Percentiles rank a stretch among this genome's conserved stretches.
Conservation (phyloP, 2,329 filamentous ascomycete genomes). For the Fusarium xyrophilum region DNA sequence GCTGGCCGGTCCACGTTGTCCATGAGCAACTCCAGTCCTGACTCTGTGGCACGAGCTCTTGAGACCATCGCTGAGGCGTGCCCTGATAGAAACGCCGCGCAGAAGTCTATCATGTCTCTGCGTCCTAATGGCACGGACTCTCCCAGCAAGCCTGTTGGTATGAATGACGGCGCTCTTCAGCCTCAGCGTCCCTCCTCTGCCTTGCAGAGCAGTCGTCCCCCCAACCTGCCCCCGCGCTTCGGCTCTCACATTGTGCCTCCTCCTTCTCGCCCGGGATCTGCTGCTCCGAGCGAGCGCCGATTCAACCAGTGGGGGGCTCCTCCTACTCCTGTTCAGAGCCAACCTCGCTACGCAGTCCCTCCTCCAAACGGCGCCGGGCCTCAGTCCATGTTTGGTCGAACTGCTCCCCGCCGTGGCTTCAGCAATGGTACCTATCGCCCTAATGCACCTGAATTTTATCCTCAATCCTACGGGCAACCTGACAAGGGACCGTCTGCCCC, state of each 20-base stretch:
- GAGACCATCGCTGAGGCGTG: conserved; percentile 44
- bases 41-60: conserved; percentile 44
- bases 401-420: conserved; percentile 43
- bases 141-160: conserved; percentile 27
- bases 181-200: conserved; percentile 35
- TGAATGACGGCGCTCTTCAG: conserved; percentile 23
- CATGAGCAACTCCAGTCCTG: conserved; percentile 45
- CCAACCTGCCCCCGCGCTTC: conserved; percentile 41
- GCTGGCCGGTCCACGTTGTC: conserved; percentile 47
- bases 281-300: conserved; percentile 39
- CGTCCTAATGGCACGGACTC: conserved; percentile 24
- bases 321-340: conserved; percentile 24
- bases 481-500: conserved; percentile 31
- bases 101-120: conserved; percentile 41
- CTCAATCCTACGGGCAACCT: conserved; percentile 34
- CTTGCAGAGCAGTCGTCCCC: conserved; percentile 38
- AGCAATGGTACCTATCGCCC: conserved; percentile 43
- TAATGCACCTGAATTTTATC: conserved; percentile 46
- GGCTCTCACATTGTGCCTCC: conserved; percentile 43
- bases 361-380: conserved; percentile 15
- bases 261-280: conserved; percentile 42
- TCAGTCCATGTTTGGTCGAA: conserved; percentile 26
- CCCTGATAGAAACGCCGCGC: conserved; percentile 39
- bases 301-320: conserved; percentile 38
- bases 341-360: conserved; percentile 28